These are phyloP conservation scores for Euptelea pleiosperma DNA, from an alignment of 164 flowering plant species.

Conservation along the genomic window DNA sequence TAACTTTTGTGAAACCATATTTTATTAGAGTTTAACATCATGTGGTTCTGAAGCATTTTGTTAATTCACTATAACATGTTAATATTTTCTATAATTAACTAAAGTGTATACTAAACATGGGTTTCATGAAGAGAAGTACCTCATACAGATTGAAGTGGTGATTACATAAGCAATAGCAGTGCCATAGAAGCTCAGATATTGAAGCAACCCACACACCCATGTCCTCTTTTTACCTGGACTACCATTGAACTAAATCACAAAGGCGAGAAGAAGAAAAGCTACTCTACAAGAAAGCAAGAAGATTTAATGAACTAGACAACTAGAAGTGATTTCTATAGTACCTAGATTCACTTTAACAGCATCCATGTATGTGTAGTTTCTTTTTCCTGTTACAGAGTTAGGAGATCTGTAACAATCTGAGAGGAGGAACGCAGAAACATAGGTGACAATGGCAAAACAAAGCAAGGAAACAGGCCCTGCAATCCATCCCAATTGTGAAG, in stretches of 20 bases:
- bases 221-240: constrained; percentile 35
- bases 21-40: background rate
- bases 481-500: constrained; percentile 75
- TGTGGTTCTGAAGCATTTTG: background rate
- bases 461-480: constrained; percentile 59
- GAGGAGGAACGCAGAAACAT: constrained; percentile 44
- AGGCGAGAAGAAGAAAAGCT: background rate
- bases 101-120: too few relatives aligned
- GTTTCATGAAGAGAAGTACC: constrained; percentile 21
- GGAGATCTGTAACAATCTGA: constrained; percentile 54
- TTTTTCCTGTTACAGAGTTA: constrained; percentile 47
- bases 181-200: constrained; percentile 38
- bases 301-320: background rate
- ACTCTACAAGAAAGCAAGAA: background rate
- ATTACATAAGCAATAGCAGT: constrained; percentile 34
- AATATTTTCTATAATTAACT: too few relatives aligned
- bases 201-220: constrained; percentile 47
- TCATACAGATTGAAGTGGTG: constrained; percentile 37
- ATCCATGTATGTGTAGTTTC: constrained; percentile 47
- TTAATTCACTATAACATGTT: too few relatives aligned
- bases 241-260: constrained; percentile 14
- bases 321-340: too few relatives aligned
- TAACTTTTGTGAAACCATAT: background rate
- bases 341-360: constrained; percentile 61
- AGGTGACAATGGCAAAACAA: constrained; percentile 50